Base-by-base conservation (phyloP, 1,284 basidiomycete genomes). In the Trametes sp. region DNA sequence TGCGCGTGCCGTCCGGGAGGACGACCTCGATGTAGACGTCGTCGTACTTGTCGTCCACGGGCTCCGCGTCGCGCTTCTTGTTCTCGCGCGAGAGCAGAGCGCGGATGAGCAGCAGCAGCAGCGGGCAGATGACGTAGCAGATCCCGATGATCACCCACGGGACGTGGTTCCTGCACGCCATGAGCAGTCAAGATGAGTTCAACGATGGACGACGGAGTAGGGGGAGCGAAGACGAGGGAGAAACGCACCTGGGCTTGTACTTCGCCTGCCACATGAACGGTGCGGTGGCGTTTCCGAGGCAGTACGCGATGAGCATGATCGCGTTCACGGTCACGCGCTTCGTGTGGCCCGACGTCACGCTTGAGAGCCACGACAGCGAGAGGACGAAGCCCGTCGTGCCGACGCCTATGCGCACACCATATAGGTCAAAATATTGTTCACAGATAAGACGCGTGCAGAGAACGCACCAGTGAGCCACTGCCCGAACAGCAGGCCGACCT, bases 241-340 rank as follows among this genome's bases (percentile, higher is more conserved):
- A 50, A 13, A 31, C 68, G 21, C 75, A 87, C 85, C 88, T 81
- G 35, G 89, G 88, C 52, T 81, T 80, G 72, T 90, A 90, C 70
- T 84, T 76, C 0, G 79, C 77, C 69, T 87, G 81, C 89, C 89
- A 92, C 87, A 91, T 90, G 67, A 90, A 87, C 0, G 90, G 89
- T 4, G 87, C 87, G 9, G 84, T 83, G 14, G 88, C 76, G 63
- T 91, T 90, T 14, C 89, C 89, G 44, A 91, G 75, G 67, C 88
- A 90, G 69, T 91, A 90, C 0, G 86, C 85, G 56, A 82, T 83
- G n/a, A 91, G 81, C 78, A 89, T 83, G 69, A 92, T 85, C 0
- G 89, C 86, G 72, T 92, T 90, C 3, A 83, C 84, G 1, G 89
- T 91, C 36, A 72, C 77, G 61, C 85, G 82, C 76, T 92, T 92